Evolutionary conservation across 192 early-diverging fungal genomes (phyloP), one percentile per base, ranked within the genome.

Genomic region (Linnemannia elongata): DNA sequence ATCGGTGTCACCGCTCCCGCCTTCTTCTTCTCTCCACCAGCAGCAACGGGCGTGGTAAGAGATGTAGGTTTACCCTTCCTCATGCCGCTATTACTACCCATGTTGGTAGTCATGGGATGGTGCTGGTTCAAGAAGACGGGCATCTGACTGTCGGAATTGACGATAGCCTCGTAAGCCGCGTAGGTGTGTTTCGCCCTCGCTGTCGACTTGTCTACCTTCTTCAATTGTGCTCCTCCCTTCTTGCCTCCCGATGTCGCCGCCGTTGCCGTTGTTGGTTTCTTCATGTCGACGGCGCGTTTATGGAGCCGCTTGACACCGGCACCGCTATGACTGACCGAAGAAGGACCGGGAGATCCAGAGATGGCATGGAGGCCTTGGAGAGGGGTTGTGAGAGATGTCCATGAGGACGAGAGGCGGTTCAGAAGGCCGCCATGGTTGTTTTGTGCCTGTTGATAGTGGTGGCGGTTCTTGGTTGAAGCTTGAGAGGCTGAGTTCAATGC

Each of bases 61-160:
- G 12, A 35, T 12, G 30, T 33, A 10, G 60, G 10, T 24, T 66
- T 66, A 3, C 30, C 27, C 30, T 66, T 66, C 12, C 27, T n/a
- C 55, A 30, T 60, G n/a, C 55, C 55, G n/a, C 27, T 60, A 10
- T 22, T 22, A 55, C 54, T 55, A 22, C 54, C n/a, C 10, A 30
- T 60, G 2, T 1, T 49, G 10, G 20, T 60, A 22, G 18, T 15
- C 39, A 27, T 41, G 36, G n/a, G 75, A 38, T 69, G 79, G 3
- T 42, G 54, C 18, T 80, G 79, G 22, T 73, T 42, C 44, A 73
- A 35, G 13, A 80, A 80, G 24, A 74, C 30, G 4, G 79, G 72
- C 72, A 80, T 24, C 24, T 80, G 79, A 66, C 79, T 80, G 2
- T 80, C 72, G 6, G 79, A 80, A 44, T 74, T 69, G 27, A 80